Evolutionary conservation across 805 yeast genomes (phyloP), one percentile per base, ranked within the genome.

Genomic region (Clavispora santaluciae): DNA sequence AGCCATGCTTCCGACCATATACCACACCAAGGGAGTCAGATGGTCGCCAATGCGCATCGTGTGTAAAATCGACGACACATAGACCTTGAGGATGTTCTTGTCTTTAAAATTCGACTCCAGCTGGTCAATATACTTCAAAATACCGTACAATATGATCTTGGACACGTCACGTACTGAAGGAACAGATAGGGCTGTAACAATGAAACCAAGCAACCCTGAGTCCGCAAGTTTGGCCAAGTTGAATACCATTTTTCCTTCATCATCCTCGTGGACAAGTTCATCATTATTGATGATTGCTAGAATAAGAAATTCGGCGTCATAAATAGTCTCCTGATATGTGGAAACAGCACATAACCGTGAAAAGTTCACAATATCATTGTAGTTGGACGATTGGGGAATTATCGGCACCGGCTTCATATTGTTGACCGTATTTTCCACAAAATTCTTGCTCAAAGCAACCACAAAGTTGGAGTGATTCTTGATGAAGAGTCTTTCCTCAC

Each of bases 271-370:
- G 23, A 85, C 63, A 28, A 28, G 31, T 45, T 84, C 90, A 4
- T 78, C 81, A 50, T 80, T 84, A 56, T 81, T 83, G 26, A 83
- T 56, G 4, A 82, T 60, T 44, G 81, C 55, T 40, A 83, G 64
- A 45, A 86, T 57, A 26, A 89, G 51, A 53, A 89, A 86, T 53
- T 83, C 80, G n/a, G 80, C 73, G 55, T 87, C 91, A 58, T 89
- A 86, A 6, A 64, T 48, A 0, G 67, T 56, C 1, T 59, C 45
- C 7, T 48, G 46, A 34, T 64, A 64, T 2, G 48, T 40, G 4
- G 44, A 39, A 6, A 39, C 22, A 8, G 38, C 22, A 16, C 49
- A 44, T 3, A 12, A 17, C 10, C 2, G 16, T 8, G 28, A 20
- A 18, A 51, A 45, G 11, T 38, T 22, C 11, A 25, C 22, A 8